A percentile compares a stretch with the other conserved stretches of the same genome.
Evolutionary conservation across 805 yeast genomes (phyloP).

Genomic region (Zygoascus flipseniorum): DNA sequence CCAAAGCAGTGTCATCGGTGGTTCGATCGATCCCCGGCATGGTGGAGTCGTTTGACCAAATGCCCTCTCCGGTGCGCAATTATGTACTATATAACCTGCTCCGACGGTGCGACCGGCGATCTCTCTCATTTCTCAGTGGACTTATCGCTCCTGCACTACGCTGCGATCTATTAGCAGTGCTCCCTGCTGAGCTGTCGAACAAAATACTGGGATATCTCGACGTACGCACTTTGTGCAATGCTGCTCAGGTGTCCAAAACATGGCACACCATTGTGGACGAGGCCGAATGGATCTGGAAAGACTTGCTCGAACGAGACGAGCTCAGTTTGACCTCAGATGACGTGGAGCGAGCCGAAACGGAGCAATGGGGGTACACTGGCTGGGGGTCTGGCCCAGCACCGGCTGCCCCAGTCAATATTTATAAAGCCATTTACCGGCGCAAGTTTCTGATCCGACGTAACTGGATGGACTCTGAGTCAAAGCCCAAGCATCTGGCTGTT

Average conservation of each 20-base stretch:
- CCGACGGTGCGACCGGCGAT: conserved; percentile 47
- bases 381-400: conserved; percentile 17
- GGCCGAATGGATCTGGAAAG: conserved; percentile 61
- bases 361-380: conserved; percentile 27
- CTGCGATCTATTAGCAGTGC: conserved; percentile 59
- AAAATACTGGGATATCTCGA: conserved; percentile 61
- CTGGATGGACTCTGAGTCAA: conserved; percentile 72
- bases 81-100: conserved; percentile 48
- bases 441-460: conserved; percentile 49
- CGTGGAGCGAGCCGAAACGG: conserved; percentile 29
- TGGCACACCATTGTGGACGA: conserved; percentile 65
- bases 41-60: conserved; percentile 26
- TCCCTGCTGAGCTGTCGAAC: conserved; percentile 70
- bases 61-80: conserved; percentile 40
- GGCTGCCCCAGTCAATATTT: conserved; percentile 26
- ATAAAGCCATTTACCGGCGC: conserved; percentile 53
- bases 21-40: conserved; percentile 15
- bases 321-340: conserved; percentile 31
- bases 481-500: conserved; percentile 59
- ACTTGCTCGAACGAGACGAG: conserved; percentile 52
- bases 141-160: conserved; percentile 47
- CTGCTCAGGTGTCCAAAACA: conserved; percentile 53
- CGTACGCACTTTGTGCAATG: conserved; percentile 48
- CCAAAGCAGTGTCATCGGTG: neutral
- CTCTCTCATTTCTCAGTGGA: conserved; percentile 52